Percentiles rank a stretch among this genome's conserved stretches.
Conservation (phyloP, 768 basidiomycete species). For the Pleurotus cornucopiae region DNA sequence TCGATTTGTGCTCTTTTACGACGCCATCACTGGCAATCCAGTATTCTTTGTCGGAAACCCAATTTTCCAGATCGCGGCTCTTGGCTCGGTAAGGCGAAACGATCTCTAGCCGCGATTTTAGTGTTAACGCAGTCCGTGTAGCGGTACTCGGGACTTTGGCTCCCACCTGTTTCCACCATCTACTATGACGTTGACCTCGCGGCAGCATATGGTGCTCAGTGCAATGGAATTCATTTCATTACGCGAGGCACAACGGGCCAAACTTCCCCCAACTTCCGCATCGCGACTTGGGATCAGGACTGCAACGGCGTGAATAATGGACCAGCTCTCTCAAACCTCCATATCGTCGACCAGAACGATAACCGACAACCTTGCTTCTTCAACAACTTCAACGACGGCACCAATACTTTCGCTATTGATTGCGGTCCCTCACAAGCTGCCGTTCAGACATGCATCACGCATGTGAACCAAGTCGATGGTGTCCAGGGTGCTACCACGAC, state of each 20-base stretch:
- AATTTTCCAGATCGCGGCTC: not conserved
- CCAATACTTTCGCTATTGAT: not conserved
- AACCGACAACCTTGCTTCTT: not conserved
- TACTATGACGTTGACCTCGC: slow-evolving; percentile 3
- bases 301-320: not conserved
- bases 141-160: not conserved
- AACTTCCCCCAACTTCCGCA: not conserved
- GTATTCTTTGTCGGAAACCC: not conserved
- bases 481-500: not conserved
- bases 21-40: not conserved
- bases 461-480: slow-evolving; percentile 1
- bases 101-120: not conserved
- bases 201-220: not conserved
- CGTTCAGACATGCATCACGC: not conserved
- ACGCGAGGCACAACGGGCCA: not conserved
- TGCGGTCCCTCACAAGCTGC: not conserved
- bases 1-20: not conserved
- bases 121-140: not conserved
- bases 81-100: not conserved
- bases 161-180: not conserved
- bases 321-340: not conserved
- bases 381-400: slow-evolving; percentile 4
- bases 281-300: slow-evolving; percentile 3
- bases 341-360: not conserved
- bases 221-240: slow-evolving; percentile 1